Conservation (phyloP, 768 basidiomycete genomes). For the Suillus hirtellus region DNA sequence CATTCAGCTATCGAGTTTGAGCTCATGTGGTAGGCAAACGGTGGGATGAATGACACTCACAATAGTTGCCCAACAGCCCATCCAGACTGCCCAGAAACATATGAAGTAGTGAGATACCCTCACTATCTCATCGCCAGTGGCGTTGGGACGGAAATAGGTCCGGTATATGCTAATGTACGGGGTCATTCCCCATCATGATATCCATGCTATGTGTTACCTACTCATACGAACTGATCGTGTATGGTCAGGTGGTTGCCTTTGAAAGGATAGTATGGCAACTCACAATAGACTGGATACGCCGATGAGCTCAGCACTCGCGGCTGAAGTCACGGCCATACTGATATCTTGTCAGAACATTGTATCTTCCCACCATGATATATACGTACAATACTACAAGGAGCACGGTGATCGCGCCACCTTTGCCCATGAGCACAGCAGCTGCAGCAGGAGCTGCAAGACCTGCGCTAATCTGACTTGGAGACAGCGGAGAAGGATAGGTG, state of each 20-base stretch:
- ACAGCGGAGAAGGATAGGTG: slow-evolving; percentile 48
- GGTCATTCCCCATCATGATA: not conserved
- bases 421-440: slow-evolving; percentile 47
- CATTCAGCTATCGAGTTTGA: slow-evolving; percentile 37
- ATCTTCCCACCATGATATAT: not conserved
- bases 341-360: not conserved
- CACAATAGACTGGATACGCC: slow-evolving; percentile 46
- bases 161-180: slow-evolving; percentile 33
- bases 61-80: slow-evolving; percentile 43
- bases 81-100: slow-evolving; percentile 45
- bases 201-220: slow-evolving; percentile 24
- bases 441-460: slow-evolving; percentile 50
- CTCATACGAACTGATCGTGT: slow-evolving; percentile 44
- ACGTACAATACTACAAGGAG: slow-evolving; percentile 44
- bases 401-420: slow-evolving; percentile 44
- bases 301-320: slow-evolving; percentile 47
- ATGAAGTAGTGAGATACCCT: slow-evolving; percentile 40
- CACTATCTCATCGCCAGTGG: slow-evolving; percentile 41
- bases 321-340: slow-evolving; percentile 48
- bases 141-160: slow-evolving; percentile 39
- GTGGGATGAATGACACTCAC: slow-evolving; percentile 21
- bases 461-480: slow-evolving; percentile 39
- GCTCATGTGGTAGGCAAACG: not conserved
- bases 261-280: slow-evolving; percentile 18
- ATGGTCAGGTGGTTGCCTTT: slow-evolving; percentile 5